These are phyloP conservation scores for Hypoxylon crocopeplum DNA, from an alignment of 495 filamentous ascomycete genomes.

Conservation along the genomic window DNA sequence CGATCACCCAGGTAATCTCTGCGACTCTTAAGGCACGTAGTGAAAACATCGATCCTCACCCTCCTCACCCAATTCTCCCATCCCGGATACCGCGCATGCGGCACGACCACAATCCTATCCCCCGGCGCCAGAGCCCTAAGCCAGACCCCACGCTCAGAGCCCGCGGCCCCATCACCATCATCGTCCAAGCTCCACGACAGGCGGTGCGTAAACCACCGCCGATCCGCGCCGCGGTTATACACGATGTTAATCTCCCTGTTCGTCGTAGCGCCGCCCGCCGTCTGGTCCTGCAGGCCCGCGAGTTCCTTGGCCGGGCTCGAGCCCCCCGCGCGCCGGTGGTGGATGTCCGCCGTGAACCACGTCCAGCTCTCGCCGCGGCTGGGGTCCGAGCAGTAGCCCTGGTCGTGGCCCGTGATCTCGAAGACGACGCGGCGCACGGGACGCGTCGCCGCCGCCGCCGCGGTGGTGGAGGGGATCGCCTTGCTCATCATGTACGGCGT, in stretches of 20 bases:
- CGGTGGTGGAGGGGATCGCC: too few species aligned
- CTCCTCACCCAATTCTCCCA: conserved; percentile 35
- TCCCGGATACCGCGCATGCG: conserved; percentile 27
- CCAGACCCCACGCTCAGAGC: conserved; percentile 14
- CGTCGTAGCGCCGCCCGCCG: too few species aligned
- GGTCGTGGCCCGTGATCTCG: conserved; percentile 32
- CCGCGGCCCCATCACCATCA: conserved; percentile 5
- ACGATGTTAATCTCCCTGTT: conserved; percentile 26
- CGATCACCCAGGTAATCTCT: too few species aligned
- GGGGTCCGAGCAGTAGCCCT: conserved; percentile 30
- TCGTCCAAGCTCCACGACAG: conserved; percentile 11
- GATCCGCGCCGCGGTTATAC: conserved; percentile 23
- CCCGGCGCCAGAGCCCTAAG: conserved; percentile 16
- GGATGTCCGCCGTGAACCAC: conserved; percentile 32
- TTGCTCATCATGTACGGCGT: conserved; percentile 26
- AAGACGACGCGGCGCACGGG: conserved; percentile 31
- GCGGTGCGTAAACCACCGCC: conserved; percentile 17
- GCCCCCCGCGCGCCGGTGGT: conserved; percentile 21
- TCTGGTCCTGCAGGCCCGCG: conserved; percentile 10
- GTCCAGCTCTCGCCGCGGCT: conserved; percentile 22
- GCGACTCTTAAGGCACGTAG: conserved; percentile 14
- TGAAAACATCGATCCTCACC: conserved; percentile 31
- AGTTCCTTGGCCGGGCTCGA: conserved; percentile 15
- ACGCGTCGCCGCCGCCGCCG: not conserved
- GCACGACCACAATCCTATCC: conserved; percentile 18